Base-by-base conservation (phyloP, 495 filamentous ascomycete genomes). In the Tuber aestivum region DNA sequence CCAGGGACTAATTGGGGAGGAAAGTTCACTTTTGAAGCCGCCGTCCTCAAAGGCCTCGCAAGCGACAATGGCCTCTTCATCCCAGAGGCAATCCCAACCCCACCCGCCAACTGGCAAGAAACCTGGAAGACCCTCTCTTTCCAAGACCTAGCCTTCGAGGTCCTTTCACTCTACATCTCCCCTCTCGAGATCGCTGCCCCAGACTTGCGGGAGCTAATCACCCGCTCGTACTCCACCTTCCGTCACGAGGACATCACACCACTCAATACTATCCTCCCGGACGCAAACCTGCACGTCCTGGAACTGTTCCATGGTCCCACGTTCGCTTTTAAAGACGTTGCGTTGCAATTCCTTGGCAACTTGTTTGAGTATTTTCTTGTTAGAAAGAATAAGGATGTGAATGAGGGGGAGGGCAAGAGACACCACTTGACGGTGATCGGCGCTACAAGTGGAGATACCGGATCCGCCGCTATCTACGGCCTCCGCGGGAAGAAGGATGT, bases 281-380 rank as follows among this genome's bases (percentile, higher is more conserved):
- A 91, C 74, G 88, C 89, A 78, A 90, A 93, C 82, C 83, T 97
- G 14, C 87, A 97, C 83, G 85, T 98, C 18, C 90, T 98, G 18
- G 95, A 99, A 84, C 90, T 99, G 18, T 99, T 97, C 88, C 95
- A 98, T 83, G 95, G 95, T n/a, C 94, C 94, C 2, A 97, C 89
- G n/a, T 97, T 91, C 80, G 89, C 95, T 10, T 97, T 97, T 87
- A 97, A 97, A 85, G 94, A 96, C 82, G 92, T 92, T 23, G 94
- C 95, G 8, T 84, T 97, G 38, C 94, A 97, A 80, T 93, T 97
- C 79, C 86, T 99, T 10, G 95, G 95, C 38, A 97, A 99, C 82
- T 87, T 97, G 20, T 97, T 99, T 82, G 95, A 99, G 85, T 99
- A 95, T 83, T 95, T 99, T 84, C 88, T 99, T 3, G 88, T 93